These are phyloP conservation scores for Talaromyces sp. DNA, from an alignment of 2,329 filamentous ascomycete genomes.

Conservation along the genomic window DNA sequence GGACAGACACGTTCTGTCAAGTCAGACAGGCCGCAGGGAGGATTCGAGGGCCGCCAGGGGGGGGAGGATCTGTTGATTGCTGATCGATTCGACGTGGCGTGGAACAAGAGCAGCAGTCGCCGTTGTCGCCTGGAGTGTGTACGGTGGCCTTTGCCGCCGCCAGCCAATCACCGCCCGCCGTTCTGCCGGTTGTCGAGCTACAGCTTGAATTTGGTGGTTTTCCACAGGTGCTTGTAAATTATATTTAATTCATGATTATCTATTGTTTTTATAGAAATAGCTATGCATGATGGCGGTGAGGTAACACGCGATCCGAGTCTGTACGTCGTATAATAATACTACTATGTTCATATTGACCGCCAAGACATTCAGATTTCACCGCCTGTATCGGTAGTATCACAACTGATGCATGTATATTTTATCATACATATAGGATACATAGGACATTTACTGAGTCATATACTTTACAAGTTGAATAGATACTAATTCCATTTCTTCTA, in stretches of 20 bases:
- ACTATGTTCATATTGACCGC: too few relatives aligned
- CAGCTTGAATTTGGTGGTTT: background rate
- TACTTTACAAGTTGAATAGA: too few relatives aligned
- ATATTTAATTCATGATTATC: background rate
- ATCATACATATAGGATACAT: too few relatives aligned
- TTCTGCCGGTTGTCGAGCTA: conserved; percentile 17
- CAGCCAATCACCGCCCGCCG: conserved; percentile 26
- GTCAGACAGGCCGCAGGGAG: conserved; percentile 11
- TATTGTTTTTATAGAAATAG: background rate
- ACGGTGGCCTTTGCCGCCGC: conserved; percentile 35
- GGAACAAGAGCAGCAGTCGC: conserved; percentile 12
- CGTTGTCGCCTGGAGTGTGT: conserved; percentile 14
- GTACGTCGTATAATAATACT: too few relatives aligned
- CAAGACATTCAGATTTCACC: too few relatives aligned
- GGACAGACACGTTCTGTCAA: background rate
- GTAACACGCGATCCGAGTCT: background rate
- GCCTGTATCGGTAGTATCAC: too few relatives aligned
- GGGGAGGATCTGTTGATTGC: background rate
- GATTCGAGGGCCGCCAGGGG: conserved; percentile 9
- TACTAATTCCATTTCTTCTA: too few relatives aligned
- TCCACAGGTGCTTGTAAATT: background rate
- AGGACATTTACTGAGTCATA: too few relatives aligned
- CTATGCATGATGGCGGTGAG: background rate
- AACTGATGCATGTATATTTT: too few relatives aligned
- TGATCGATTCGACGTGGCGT: conserved; percentile 15